Evolutionary conservation across 805 yeast genomes (phyloP).

Genomic region (Hanseniaspora osmophila): DNA sequence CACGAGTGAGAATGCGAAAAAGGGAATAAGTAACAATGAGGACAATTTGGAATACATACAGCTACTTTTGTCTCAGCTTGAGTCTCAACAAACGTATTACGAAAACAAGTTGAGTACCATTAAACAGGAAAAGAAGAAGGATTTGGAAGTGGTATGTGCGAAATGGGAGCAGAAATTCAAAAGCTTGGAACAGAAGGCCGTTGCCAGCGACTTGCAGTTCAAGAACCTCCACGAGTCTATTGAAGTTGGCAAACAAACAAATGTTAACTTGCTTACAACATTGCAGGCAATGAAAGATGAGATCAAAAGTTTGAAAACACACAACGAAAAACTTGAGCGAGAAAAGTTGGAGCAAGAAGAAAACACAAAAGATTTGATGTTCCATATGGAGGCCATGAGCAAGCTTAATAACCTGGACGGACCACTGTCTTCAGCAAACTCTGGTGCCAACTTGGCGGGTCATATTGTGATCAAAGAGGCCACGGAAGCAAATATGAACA

Average conservation of each 20-base stretch:
- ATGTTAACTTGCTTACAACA: neutral
- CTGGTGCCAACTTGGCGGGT: slow-evolving; percentile 46
- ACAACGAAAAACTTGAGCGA: slow-evolving; percentile 22
- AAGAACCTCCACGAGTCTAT: neutral
- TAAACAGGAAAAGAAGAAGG: slow-evolving; percentile 18
- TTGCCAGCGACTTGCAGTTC: slow-evolving; percentile 7
- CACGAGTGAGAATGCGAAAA: neutral
- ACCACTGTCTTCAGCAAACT: slow-evolving; percentile 43
- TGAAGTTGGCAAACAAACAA: neutral
- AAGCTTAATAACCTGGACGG: slow-evolving; percentile 35
- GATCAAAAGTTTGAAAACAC: slow-evolving; percentile 22
- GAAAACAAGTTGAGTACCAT: slow-evolving; percentile 32
- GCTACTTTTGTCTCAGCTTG: slow-evolving; percentile 63
- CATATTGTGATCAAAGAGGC: slow-evolving; percentile 31
- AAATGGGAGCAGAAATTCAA: slow-evolving; percentile 11
- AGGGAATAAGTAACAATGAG: slow-evolving; percentile 22
- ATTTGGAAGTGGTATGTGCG: slow-evolving; percentile 6
- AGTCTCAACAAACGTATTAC: slow-evolving; percentile 73
- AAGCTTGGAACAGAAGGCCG: slow-evolving; percentile 9
- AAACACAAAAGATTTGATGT: slow-evolving; percentile 68
- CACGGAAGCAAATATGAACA: neutral
- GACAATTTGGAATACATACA: slow-evolving; percentile 70
- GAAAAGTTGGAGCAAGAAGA: slow-evolving; percentile 40
- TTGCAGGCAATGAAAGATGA: slow-evolving; percentile 28
- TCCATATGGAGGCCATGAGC: slow-evolving; percentile 57